Percentiles rank a stretch among this genome's conserved stretches.
Evolutionary conservation across 139 green algal species (phyloP).

Genomic region (Tetradesmus obliquus): DNA sequence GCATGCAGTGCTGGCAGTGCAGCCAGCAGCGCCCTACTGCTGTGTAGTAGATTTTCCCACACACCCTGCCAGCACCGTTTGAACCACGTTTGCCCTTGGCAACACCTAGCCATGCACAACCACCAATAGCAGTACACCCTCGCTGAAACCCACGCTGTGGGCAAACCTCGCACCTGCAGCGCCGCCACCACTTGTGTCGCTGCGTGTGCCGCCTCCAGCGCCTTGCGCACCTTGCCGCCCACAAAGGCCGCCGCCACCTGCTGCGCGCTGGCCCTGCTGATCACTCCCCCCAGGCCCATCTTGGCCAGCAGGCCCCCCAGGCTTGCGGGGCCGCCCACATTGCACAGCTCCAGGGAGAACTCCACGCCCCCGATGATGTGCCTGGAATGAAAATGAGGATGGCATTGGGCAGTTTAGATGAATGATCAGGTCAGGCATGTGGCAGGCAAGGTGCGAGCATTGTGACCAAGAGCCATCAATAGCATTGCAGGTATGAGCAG

Average conservation of each 20-base stretch:
- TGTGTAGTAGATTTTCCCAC: too few relatives aligned
- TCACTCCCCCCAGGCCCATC: constrained; percentile 47
- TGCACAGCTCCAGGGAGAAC: constrained; percentile 49
- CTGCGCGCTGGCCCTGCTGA: constrained; percentile 19
- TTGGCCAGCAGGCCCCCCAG: constrained; percentile 8
- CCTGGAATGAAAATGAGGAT: not conserved
- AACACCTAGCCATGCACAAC: too few relatives aligned
- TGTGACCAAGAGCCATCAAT: too few relatives aligned
- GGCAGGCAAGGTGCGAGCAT: not conserved
- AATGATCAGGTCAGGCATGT: not conserved
- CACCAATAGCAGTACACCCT: too few relatives aligned
- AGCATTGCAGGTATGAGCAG: too few relatives aligned
- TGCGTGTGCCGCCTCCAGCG: constrained; percentile 61
- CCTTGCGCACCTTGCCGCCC: constrained; percentile 43
- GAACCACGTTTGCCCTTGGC: too few relatives aligned
- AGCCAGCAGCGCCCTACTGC: too few relatives aligned
- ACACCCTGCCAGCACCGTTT: not conserved
- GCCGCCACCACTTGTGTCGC: constrained; percentile 41
- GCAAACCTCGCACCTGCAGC: constrained; percentile 52
- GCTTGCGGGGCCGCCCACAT: not conserved
- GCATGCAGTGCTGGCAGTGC: too few relatives aligned
- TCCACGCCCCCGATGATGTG: constrained; percentile 61
- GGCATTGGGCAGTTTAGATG: too few relatives aligned
- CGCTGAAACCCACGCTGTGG: too few relatives aligned
- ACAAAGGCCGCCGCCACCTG: constrained; percentile 40